A percentile compares a stretch with the other conserved stretches of the same genome.
Conservation (phyloP, 495 filamentous ascomycete species). For the Parathielavia appendiculata region DNA sequence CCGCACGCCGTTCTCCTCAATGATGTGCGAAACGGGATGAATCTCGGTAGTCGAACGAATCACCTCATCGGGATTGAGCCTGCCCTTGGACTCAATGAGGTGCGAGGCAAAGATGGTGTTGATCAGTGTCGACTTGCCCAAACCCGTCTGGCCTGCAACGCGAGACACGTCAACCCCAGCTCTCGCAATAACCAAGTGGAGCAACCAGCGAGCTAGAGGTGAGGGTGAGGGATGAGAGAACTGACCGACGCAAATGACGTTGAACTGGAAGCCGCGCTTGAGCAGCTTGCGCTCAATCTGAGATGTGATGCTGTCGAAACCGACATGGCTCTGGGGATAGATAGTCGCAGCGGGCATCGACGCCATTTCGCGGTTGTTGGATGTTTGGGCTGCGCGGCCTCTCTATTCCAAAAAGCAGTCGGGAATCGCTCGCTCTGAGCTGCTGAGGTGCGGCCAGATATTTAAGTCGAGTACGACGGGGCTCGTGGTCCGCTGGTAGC, state of each 20-base stretch:
- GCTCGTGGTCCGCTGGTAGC: neutral
- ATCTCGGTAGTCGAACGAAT: slow-evolving; percentile 97
- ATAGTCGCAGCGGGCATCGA: slow-evolving; percentile 48
- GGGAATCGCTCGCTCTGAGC: slow-evolving; percentile 16
- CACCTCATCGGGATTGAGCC: slow-evolving; percentile 82
- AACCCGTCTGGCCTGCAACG: slow-evolving; percentile 84
- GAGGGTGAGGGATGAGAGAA: slow-evolving; percentile 23
- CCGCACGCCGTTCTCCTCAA: slow-evolving; percentile 98
- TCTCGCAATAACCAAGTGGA: slow-evolving; percentile 12
- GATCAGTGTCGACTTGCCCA: slow-evolving; percentile 97
- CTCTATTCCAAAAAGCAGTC: slow-evolving; percentile 45
- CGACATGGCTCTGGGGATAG: slow-evolving; percentile 94
- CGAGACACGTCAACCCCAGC: slow-evolving; percentile 37
- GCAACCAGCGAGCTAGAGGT: slow-evolving; percentile 9
- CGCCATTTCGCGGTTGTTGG: slow-evolving; percentile 39
- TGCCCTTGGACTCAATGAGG: slow-evolving; percentile 97
- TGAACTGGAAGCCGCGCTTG: slow-evolving; percentile 99
- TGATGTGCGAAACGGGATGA: slow-evolving; percentile 93
- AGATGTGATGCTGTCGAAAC: slow-evolving; percentile 97
- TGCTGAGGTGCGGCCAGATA: slow-evolving; percentile 15
- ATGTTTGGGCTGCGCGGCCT: slow-evolving; percentile 17
- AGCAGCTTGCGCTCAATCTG: slow-evolving; percentile 99
- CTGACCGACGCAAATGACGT: slow-evolving; percentile 99
- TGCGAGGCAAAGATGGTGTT: slow-evolving; percentile 99
- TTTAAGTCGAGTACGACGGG: slow-evolving; percentile 1